These are phyloP conservation scores for Podosphaera xanthii DNA, from an alignment of 2,329 filamentous ascomycete species.

Conservation along the genomic window DNA sequence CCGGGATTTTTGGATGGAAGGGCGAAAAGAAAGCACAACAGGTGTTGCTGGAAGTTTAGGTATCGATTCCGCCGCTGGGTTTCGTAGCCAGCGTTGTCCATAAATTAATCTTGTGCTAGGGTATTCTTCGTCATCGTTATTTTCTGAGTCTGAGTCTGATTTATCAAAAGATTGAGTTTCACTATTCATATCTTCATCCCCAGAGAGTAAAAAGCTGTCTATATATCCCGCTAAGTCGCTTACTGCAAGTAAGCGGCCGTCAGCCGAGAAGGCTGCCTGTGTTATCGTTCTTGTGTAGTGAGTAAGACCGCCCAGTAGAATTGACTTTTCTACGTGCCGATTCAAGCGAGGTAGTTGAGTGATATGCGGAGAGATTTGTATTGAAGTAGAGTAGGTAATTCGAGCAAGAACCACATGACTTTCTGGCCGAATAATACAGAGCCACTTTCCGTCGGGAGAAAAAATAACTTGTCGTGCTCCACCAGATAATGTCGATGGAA, in stretches of 20 bases:
- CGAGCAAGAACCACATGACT: slow-evolving; percentile 31
- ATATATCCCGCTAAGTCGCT: slow-evolving; percentile 68
- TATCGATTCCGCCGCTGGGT: slow-evolving; percentile 44
- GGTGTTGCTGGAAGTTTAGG: slow-evolving; percentile 44
- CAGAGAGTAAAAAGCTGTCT: slow-evolving; percentile 61
- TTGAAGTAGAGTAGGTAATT: slow-evolving; percentile 16
- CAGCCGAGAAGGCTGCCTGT: slow-evolving; percentile 53
- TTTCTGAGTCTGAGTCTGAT: slow-evolving; percentile 21
- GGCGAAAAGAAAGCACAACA: slow-evolving; percentile 44
- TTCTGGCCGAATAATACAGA: slow-evolving; percentile 39
- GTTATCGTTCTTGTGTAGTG: slow-evolving; percentile 55
- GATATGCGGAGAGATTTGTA: slow-evolving; percentile 20
- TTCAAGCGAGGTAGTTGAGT: slow-evolving; percentile 29
- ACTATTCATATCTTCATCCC: slow-evolving; percentile 26
- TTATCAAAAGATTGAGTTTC: slow-evolving; percentile 17
- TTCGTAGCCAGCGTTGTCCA: slow-evolving; percentile 51
- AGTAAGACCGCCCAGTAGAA: slow-evolving; percentile 42
- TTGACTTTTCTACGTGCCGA: slow-evolving; percentile 29
- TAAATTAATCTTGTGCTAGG: slow-evolving; percentile 26
- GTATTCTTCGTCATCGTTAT: slow-evolving; percentile 23
- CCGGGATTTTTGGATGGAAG: slow-evolving; percentile 11
- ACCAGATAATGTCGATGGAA: slow-evolving; percentile 32
- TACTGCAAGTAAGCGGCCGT: slow-evolving; percentile 56
- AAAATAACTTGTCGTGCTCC: slow-evolving; percentile 51
- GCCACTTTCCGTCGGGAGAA: slow-evolving; percentile 47